Evolutionary conservation across 495 filamentous ascomycete genomes (phyloP).

Genomic region (Lasiosphaeria hispida): DNA sequence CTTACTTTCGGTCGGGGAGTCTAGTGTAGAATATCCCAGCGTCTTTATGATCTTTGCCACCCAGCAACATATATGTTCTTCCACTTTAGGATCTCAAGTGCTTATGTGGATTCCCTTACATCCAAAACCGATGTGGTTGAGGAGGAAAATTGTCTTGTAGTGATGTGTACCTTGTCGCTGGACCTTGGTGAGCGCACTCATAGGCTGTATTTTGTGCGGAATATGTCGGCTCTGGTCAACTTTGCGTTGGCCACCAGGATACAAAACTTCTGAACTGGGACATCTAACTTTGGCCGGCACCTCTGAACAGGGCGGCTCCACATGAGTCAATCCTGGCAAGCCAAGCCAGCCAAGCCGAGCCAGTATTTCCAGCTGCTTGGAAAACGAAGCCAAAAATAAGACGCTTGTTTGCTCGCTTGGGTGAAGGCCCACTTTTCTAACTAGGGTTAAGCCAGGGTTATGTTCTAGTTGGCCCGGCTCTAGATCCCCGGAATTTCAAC

Average conservation of each 20-base stretch:
- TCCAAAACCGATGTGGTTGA: background rate
- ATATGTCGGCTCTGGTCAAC: constrained; percentile 3
- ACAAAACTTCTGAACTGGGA: background rate
- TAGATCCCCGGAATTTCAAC: too few relatives aligned
- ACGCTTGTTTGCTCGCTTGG: too few relatives aligned
- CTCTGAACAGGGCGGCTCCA: too few relatives aligned
- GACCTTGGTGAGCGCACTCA: constrained; percentile 2
- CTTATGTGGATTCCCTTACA: background rate
- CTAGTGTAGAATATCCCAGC: background rate
- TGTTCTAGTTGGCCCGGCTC: too few relatives aligned
- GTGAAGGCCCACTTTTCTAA: too few relatives aligned
- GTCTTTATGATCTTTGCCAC: constrained; percentile 3
- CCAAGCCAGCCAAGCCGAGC: too few relatives aligned
- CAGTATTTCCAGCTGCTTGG: too few relatives aligned
- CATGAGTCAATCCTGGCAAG: too few relatives aligned
- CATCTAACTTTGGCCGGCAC: too few relatives aligned
- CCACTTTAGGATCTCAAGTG: background rate
- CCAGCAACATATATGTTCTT: constrained; percentile 8
- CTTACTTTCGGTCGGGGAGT: background rate
- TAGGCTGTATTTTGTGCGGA: constrained; percentile 4
- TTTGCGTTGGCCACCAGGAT: constrained; percentile 1
- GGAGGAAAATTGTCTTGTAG: background rate
- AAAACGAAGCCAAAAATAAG: too few relatives aligned
- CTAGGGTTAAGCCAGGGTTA: too few relatives aligned
- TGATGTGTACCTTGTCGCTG: constrained; percentile 1